Base-by-base conservation (phyloP, 306 rosid species). In the Luffa acutangula region DNA sequence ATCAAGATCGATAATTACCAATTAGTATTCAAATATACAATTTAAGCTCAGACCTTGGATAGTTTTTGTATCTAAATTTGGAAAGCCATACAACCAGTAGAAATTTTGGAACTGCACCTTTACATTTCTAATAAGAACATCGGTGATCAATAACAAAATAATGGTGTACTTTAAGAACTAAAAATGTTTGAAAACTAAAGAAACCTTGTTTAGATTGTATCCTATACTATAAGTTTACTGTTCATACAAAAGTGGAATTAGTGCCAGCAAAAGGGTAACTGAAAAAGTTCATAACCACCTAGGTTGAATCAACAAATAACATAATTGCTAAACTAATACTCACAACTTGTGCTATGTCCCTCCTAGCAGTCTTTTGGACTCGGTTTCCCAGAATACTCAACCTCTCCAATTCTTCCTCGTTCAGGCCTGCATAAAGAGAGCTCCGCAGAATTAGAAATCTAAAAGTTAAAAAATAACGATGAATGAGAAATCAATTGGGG, bases 331-430 rank as follows among this genome's bases (percentile, higher is more conserved):
- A 59, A 72, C 72, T 54, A 73, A 71, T 49, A 92, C 97, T 89
- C 85, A 94, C 98, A 79, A 94, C 97, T 76, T 89, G 83, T 25
- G 93, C 97, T 62, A 94, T 91, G 85, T 94, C 98, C 85, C 98
- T 91, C 79, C 98, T 86, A 80, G 97, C 95, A 59, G 95, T 91
- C 89, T 94, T 94, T 84, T 84, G 97, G 82, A 92, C 97, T 83
- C 43, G 85, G 48, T 83, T 83, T 82, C 98, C 95, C 72, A 94
- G 72, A 78, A 31, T 89, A 39, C 97, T 96, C 66, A 94, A 88
- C 87, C 84, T 91, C 81, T 86, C 90, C 78, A 94, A 85, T 82
- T 94, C 98, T 85, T 89, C 87, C 51, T 25, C 1, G 80, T 89
- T 91, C 78, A 94, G 82, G 85, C 98, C 98, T 94, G 79, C 46